phyloP scores from a whole-genome alignment of 305 asterid species.

The Solanum hybrid region DNA sequence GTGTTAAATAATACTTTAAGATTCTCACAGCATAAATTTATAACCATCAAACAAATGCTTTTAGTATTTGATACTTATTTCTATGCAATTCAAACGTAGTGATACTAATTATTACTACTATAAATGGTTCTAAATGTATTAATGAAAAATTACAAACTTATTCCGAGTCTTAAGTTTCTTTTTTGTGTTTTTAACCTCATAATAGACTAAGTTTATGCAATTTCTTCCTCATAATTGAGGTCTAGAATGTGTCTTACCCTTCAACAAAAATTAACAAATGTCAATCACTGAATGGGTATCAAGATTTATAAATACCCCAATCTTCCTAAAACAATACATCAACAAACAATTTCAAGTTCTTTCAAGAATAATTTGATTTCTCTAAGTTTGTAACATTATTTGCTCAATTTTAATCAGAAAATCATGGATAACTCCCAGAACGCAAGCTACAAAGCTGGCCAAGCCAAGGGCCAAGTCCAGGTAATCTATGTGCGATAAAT shows the following conservation, averaged over 20 bases:
- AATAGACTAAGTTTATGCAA: neutral
- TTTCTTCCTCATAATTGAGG: neutral
- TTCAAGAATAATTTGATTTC: neutral
- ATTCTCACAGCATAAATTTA: neutral
- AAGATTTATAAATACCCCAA: neutral
- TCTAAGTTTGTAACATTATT: neutral
- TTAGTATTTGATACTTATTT: neutral
- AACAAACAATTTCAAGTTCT: neutral
- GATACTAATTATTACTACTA: neutral
- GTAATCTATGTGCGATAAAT: neutral
- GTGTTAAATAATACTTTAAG: neutral
- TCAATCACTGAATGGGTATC: neutral
- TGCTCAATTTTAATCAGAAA: neutral
- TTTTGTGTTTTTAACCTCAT: neutral
- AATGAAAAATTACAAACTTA: neutral
- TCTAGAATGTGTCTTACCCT: neutral
- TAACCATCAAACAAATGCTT: neutral
- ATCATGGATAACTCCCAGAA: constrained; percentile 46
- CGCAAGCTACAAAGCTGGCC: constrained; percentile 63
- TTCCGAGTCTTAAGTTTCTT: neutral
- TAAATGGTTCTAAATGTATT: neutral
- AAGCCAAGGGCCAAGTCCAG: constrained; percentile 68
- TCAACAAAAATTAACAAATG: neutral
- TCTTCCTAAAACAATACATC: neutral
- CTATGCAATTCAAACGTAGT: neutral